Conservation (phyloP, 352 stramenopile species). For the Globisporangium cystogenes region DNA sequence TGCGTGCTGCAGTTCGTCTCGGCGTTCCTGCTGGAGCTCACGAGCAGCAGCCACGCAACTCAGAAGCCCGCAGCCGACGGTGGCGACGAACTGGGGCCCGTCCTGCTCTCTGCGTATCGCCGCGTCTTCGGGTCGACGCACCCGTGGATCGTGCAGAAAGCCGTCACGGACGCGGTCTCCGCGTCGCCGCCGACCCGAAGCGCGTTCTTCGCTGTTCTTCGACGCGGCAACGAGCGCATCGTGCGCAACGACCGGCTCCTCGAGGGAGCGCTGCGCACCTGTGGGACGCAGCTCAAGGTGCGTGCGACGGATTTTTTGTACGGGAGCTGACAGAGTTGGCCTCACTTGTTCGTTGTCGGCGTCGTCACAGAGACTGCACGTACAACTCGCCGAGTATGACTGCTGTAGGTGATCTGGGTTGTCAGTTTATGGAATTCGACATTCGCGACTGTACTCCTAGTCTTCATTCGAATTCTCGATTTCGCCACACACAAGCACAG, state of each 20-base stretch:
- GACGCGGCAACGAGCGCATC: slow-evolving; percentile 10
- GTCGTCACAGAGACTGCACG: background rate
- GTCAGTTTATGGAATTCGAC: background rate
- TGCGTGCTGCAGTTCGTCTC: slow-evolving; percentile 4
- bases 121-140: slow-evolving; percentile 8
- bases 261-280: slow-evolving; percentile 1
- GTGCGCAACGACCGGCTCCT: slow-evolving; percentile 5
- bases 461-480: background rate
- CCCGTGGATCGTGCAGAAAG: slow-evolving; percentile 11
- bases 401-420: background rate
- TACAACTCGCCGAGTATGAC: slow-evolving; percentile 1
- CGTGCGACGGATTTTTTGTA: too few relatives aligned
- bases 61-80: background rate
- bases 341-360: too few relatives aligned
- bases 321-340: too few relatives aligned
- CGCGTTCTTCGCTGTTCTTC: slow-evolving; percentile 7
- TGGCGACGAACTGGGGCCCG: background rate
- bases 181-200: background rate
- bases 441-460: background rate
- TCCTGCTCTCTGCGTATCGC: slow-evolving; percentile 7
- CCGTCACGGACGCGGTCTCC: slow-evolving; percentile 2
- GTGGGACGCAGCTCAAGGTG: slow-evolving; percentile 7
- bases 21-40: slow-evolving; percentile 5
- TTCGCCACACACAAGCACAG: background rate
- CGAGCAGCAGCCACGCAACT: background rate